phyloP scores from a whole-genome alignment of 176 grass and related monocot species.

The Otatea glauca region DNA sequence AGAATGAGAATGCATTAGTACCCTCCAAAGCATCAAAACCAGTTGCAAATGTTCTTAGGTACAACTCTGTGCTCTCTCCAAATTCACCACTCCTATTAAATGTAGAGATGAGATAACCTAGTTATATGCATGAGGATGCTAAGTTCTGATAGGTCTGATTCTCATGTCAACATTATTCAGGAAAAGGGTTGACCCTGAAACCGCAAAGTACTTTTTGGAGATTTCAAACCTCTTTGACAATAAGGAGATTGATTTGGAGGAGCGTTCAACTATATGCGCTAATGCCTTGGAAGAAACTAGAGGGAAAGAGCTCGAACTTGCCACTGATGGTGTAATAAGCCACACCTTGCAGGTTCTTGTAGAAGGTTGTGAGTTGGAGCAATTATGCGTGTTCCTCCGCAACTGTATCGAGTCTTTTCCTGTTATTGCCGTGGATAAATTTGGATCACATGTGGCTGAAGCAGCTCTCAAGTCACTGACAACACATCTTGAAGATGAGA shows the following conservation, averaged over 20 bases:
- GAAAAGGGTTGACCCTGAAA: conserved; percentile 91
- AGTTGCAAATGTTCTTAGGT: conserved; percentile 55
- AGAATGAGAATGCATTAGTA: conserved; percentile 22
- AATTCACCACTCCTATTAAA: background rate
- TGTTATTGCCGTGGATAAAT: conserved; percentile 72
- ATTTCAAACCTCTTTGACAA: conserved; percentile 81
- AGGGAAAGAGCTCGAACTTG: conserved; percentile 86
- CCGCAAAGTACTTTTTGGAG: conserved; percentile 82
- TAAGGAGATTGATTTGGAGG: conserved; percentile 75
- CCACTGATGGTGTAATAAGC: conserved; percentile 76
- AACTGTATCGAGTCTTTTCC: conserved; percentile 58
- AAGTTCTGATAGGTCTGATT: conserved; percentile 18
- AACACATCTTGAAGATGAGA: conserved; percentile 78
- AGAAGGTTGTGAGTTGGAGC: conserved; percentile 78
- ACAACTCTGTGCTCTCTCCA: background rate
- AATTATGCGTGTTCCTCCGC: conserved; percentile 73
- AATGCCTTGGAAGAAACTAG: conserved; percentile 95
- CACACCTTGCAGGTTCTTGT: conserved; percentile 80
- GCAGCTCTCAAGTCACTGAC: conserved; percentile 72
- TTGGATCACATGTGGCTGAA: conserved; percentile 83
- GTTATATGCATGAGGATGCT: conserved; percentile 6
- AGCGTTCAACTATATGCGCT: conserved; percentile 68
- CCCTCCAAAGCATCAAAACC: conserved; percentile 38
- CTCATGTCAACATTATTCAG: conserved; percentile 47
- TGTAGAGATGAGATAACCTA: background rate